phyloP scores from a whole-genome alignment of 331 rosid genomes.

The Dryas integrifolia region DNA sequence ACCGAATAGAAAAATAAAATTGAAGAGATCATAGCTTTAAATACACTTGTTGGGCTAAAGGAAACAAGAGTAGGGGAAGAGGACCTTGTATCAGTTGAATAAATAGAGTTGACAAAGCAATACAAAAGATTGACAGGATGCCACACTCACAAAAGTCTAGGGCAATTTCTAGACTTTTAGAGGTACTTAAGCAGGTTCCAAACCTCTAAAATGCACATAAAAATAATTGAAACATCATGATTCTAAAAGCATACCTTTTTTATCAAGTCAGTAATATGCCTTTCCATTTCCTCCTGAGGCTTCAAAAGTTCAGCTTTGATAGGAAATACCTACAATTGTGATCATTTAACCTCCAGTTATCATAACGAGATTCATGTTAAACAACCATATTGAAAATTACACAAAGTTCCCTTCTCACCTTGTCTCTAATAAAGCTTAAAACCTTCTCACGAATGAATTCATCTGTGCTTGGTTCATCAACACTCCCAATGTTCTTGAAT shows the following conservation, averaged over 20 bases:
- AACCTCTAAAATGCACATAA: constrained; percentile 8
- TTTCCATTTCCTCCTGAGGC: constrained; percentile 95
- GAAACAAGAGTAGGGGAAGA: background rate
- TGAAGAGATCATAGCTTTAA: background rate
- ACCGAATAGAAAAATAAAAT: constrained; percentile 12
- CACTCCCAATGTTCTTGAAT: constrained; percentile 84
- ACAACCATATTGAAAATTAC: constrained; percentile 14
- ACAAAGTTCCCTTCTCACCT: constrained; percentile 44
- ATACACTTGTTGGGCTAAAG: background rate
- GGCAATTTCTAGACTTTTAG: background rate
- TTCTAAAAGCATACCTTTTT: constrained; percentile 51
- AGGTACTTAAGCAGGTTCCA: background rate
- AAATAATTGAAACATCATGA: constrained; percentile 22
- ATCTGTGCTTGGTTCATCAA: constrained; percentile 72
- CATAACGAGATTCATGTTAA: constrained; percentile 8
- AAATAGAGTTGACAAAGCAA: background rate
- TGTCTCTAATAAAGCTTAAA: constrained; percentile 78
- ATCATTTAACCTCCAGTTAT: constrained; percentile 26
- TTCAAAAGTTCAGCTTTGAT: constrained; percentile 77
- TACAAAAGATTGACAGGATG: background rate
- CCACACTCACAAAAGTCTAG: background rate
- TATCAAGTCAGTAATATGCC: constrained; percentile 90
- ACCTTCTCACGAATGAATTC: constrained; percentile 78
- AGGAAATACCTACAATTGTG: constrained; percentile 67
- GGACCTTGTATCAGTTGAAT: background rate